phyloP scores from a whole-genome alignment of 2,329 filamentous ascomycete genomes.

The Fusarium torreyae region DNA sequence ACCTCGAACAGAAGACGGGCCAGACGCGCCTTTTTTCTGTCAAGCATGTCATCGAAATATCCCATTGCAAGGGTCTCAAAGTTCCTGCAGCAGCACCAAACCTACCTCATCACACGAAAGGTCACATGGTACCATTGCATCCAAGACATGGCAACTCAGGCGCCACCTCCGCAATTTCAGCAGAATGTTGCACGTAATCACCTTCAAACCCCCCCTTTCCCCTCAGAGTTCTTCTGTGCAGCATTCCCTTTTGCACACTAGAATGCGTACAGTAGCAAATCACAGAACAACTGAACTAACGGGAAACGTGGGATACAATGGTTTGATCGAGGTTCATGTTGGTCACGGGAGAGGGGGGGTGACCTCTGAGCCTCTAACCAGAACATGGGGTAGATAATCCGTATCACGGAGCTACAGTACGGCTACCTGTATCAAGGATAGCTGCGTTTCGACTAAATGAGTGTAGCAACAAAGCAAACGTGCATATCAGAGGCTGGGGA shows the following conservation, averaged over 20 bases:
- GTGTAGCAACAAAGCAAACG: constrained; percentile 10
- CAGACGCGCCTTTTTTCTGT: constrained; percentile 33
- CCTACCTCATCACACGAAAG: constrained; percentile 28
- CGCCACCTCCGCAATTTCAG: constrained; percentile 41
- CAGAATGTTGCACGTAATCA: constrained; percentile 1
- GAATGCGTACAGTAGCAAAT: constrained; percentile 24
- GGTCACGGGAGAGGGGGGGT: constrained; percentile 42
- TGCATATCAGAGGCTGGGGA: constrained; percentile 23
- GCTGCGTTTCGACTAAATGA: constrained; percentile 33
- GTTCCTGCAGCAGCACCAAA: constrained; percentile 42
- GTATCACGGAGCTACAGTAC: constrained; percentile 22
- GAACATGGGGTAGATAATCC: constrained; percentile 12
- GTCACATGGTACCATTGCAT: constrained; percentile 36
- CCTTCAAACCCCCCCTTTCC: neutral
- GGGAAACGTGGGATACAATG: constrained; percentile 19
- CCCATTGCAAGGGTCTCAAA: constrained; percentile 35
- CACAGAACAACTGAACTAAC: constrained; percentile 22
- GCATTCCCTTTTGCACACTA: constrained; percentile 32
- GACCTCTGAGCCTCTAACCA: constrained; percentile 13
- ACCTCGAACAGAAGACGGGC: constrained; percentile 9
- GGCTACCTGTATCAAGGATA: constrained; percentile 19
- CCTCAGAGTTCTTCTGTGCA: constrained; percentile 32
- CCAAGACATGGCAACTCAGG: constrained; percentile 36
- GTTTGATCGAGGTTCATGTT: constrained; percentile 5
- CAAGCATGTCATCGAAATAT: constrained; percentile 33